Conservation (phyloP, 352 stramenopile genomes). For the Globisporangium cederbergense region DNA sequence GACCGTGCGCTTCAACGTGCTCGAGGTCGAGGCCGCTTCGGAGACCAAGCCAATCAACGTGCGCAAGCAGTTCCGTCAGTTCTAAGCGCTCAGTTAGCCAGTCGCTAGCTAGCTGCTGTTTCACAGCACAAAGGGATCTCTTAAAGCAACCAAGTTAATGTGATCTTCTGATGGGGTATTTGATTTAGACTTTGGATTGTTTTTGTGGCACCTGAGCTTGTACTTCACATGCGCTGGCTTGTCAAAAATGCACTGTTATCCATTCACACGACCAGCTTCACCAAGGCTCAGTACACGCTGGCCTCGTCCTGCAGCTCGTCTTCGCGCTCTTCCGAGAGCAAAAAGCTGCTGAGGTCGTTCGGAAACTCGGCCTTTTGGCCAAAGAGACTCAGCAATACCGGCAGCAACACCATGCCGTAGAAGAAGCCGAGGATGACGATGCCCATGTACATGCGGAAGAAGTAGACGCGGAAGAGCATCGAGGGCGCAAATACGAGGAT, state of each 20-base stretch:
- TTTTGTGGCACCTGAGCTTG: neutral
- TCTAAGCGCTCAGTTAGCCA: slow-evolving; percentile 67
- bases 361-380: slow-evolving; percentile 42
- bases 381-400: slow-evolving; percentile 76
- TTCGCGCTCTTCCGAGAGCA: slow-evolving; percentile 64
- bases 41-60: slow-evolving; percentile 96
- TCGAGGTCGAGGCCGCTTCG: slow-evolving; percentile 94
- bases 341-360: slow-evolving; percentile 67
- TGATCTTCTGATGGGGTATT: slow-evolving; percentile 12
- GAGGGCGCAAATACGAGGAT: slow-evolving; percentile 89
- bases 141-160: neutral
- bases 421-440: slow-evolving; percentile 87
- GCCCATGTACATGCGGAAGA: slow-evolving; percentile 91
- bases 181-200: neutral
- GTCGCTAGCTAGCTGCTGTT: neutral
- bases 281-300: slow-evolving; percentile 7
- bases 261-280: neutral
- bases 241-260: neutral
- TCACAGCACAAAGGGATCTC: neutral
- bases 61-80: slow-evolving; percentile 99
- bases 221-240: neutral
- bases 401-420: slow-evolving; percentile 77
- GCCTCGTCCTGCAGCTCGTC: slow-evolving; percentile 51
- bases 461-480: slow-evolving; percentile 90
- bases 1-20: slow-evolving; percentile 99